Base-by-base conservation (phyloP, 31 red algal genomes). In the Asparagopsis taxiformis region DNA sequence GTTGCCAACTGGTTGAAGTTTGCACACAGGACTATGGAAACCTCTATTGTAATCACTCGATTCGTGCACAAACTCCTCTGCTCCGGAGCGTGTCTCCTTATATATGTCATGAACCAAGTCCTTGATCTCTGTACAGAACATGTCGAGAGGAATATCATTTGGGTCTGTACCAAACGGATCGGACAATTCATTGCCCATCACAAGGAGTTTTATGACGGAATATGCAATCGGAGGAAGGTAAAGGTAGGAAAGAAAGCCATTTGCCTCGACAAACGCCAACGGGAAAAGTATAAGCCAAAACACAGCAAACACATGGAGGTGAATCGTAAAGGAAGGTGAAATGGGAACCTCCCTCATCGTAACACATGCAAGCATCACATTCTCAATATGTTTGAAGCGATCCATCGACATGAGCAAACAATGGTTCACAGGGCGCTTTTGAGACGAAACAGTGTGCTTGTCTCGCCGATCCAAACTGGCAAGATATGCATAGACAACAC, bases 111-210 rank as follows among this genome's bases (percentile, higher is more conserved):
- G 48, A 25, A 5, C 3, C 2, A 1, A 46, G 15, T 5, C 74
- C 62, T 29, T 62, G 24, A 79, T 65, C 39, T 79, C 74, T 1
- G 51, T 19, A 31, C 74, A 79, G 15, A 79, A 28, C 22, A 33
- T 70, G 37, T 70, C 65, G 1, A 82, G 55, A 8, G 65, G 63
- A 36, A 82, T 38, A 48, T 82, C 77, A 57, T 82, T 31, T 28
- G 37, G 28, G 30, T 82, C 77, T 31, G 51, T 56, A 30, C 77
- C 77, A 50, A 70, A 82, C 17, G 77, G 77, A 62, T 82, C 77
- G 28, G 77, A 23, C 5, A 82, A 48, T 26, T 82, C 63, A 59
- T 13, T 79, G 2, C 74, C 74, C 33, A 79, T 67, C 1, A 30
- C 23, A 25, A 70, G 50, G 24, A 82, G 51, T 13, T 60, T 70